A percentile compares a stretch with the other conserved stretches of the same genome.
Conservation (phyloP, 257 asterid genomes). For the Ocimum tenuiflorum region DNA sequence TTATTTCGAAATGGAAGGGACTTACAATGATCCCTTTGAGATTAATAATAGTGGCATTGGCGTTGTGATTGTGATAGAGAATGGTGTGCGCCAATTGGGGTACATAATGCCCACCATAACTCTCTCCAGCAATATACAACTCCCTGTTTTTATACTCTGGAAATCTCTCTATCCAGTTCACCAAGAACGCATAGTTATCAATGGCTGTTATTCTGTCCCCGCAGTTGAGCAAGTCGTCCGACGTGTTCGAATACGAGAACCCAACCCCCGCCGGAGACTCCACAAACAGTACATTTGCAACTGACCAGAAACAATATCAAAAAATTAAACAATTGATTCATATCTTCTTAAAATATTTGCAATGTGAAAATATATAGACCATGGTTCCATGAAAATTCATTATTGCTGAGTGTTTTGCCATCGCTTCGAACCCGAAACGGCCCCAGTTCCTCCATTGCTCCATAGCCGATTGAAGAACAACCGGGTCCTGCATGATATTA, state of each 20-base stretch:
- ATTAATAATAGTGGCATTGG: constrained; percentile 36
- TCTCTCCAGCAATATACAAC: constrained; percentile 57
- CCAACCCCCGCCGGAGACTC: constrained; percentile 93
- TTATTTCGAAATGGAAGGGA: background rate
- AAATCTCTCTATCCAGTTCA: constrained; percentile 63
- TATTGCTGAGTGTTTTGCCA: constrained; percentile 61
- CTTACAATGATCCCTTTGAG: constrained; percentile 75
- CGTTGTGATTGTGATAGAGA: constrained; percentile 36
- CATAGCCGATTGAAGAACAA: constrained; percentile 77
- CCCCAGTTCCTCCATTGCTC: constrained; percentile 87
- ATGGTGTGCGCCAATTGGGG: constrained; percentile 65
- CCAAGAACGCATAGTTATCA: constrained; percentile 45
- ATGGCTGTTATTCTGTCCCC: constrained; percentile 52
- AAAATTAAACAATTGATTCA: background rate
- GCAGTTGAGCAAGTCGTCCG: constrained; percentile 18
- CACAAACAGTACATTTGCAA: constrained; percentile 64
- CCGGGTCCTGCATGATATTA: constrained; percentile 56
- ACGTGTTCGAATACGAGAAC: constrained; percentile 66
- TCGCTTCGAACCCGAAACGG: constrained; percentile 74
- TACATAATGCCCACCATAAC: constrained; percentile 69
- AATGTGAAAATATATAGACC: constrained; percentile 29
- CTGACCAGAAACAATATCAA: constrained; percentile 22
- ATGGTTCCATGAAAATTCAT: constrained; percentile 60
- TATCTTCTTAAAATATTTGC: too few relatives aligned
- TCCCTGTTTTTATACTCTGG: constrained; percentile 48